These are phyloP conservation scores for Trichoderma sp. DNA, from an alignment of 2,329 filamentous ascomycete genomes.

Conservation along the genomic window DNA sequence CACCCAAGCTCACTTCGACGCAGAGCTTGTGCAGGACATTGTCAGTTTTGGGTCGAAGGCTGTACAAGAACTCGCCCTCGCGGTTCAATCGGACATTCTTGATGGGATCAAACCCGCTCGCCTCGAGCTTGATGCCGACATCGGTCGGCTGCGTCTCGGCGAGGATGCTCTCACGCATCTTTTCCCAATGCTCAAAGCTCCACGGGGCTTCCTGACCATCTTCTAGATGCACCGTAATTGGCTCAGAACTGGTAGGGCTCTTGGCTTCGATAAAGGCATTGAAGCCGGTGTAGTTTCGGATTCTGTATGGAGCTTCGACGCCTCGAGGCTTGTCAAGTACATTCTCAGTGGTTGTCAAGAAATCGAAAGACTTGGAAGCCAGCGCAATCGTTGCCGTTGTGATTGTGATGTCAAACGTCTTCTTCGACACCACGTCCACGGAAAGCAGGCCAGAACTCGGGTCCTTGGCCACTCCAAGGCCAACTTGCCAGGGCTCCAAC, in stretches of 20 bases:
- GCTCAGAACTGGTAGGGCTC: constrained; percentile 64
- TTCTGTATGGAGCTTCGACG: constrained; percentile 87
- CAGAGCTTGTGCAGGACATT: constrained; percentile 84
- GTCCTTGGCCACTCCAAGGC: constrained; percentile 82
- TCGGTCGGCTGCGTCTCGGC: constrained; percentile 78
- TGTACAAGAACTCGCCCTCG: constrained; percentile 93
- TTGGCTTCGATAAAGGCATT: constrained; percentile 83
- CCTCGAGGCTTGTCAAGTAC: constrained; percentile 91
- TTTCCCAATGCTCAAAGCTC: constrained; percentile 96
- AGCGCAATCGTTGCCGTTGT: constrained; percentile 93
- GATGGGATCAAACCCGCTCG: constrained; percentile 89
- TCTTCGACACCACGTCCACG: constrained; percentile 84
- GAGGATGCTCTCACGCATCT: constrained; percentile 89
- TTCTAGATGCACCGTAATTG: constrained; percentile 72
- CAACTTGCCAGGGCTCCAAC: constrained; percentile 95
- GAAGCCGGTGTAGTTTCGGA: constrained; percentile 95
- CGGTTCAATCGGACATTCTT: constrained; percentile 86
- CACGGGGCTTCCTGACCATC: constrained; percentile 93
- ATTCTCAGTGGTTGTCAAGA: constrained; percentile 81
- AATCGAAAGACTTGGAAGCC: constrained; percentile 88
- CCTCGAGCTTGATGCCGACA: constrained; percentile 83
- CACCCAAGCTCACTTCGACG: constrained; percentile 87
- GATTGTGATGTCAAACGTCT: constrained; percentile 86
- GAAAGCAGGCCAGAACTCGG: constrained; percentile 74
- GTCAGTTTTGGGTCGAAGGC: constrained; percentile 83